These are phyloP conservation scores for Psophocarpus tetragonolobus DNA, from an alignment of 306 rosid species.

Conservation along the genomic window DNA sequence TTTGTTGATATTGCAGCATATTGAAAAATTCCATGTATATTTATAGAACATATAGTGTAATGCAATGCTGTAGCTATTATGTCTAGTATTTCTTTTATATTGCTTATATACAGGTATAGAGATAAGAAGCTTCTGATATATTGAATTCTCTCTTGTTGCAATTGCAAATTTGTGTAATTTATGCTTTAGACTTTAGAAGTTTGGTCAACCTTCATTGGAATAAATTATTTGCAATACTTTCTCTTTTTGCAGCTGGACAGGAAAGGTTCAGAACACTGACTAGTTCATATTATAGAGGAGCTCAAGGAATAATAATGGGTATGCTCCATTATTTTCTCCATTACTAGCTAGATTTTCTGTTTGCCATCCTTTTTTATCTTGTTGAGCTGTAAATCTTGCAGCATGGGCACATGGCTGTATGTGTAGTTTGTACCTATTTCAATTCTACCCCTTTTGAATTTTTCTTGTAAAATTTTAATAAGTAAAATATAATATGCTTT, in stretches of 20 bases:
- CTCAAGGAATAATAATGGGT: slow-evolving; percentile 91
- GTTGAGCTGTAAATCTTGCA: slow-evolving; percentile 7
- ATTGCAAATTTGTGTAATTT: slow-evolving; percentile 20
- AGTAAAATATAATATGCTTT: neutral
- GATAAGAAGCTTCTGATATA: neutral
- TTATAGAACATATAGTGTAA: neutral
- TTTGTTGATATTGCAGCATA: neutral
- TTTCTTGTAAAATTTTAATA: neutral
- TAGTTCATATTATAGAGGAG: slow-evolving; percentile 89
- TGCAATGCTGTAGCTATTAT: neutral
- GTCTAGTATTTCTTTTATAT: neutral
- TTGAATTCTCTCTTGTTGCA: neutral
- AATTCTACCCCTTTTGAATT: neutral
- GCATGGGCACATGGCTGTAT: neutral
- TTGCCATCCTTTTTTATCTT: neutral
- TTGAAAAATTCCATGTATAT: neutral
- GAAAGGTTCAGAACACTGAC: slow-evolving; percentile 88
- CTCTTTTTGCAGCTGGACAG: slow-evolving; percentile 70
- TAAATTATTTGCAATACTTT: slow-evolving; percentile 1
- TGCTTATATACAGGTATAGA: neutral
- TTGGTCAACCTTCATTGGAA: slow-evolving; percentile 9
- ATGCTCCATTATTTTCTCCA: slow-evolving; percentile 31
- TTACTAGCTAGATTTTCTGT: neutral
- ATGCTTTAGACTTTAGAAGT: neutral
- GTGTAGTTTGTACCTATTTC: neutral